These are phyloP conservation scores for Apiospora marii DNA, from an alignment of 2,329 filamentous ascomycete genomes.

Conservation along the genomic window DNA sequence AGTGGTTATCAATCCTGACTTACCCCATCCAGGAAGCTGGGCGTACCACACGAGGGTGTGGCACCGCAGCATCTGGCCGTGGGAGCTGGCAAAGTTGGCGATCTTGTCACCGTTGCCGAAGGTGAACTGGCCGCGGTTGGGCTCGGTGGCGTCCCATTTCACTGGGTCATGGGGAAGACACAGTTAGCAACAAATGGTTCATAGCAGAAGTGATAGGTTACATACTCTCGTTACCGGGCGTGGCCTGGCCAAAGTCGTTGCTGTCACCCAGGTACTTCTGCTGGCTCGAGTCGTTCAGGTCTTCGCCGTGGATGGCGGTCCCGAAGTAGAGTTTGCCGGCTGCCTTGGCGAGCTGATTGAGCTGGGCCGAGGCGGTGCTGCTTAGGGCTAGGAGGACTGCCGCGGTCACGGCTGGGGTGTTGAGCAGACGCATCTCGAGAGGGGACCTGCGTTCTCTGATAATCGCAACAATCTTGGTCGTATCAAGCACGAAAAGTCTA, in stretches of 20 bases:
- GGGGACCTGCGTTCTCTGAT: too few relatives aligned
- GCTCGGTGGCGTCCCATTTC: conserved; percentile 66
- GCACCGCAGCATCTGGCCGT: conserved; percentile 61
- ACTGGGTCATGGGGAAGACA: background rate
- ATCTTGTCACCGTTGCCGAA: conserved; percentile 64
- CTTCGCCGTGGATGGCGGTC: conserved; percentile 63
- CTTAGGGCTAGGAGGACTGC: conserved; percentile 39
- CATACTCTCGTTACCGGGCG: conserved; percentile 63
- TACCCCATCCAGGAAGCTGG: conserved; percentile 58
- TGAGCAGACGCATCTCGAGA: background rate
- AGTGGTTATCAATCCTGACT: background rate
- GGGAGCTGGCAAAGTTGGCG: conserved; percentile 49
- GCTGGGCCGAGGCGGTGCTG: conserved; percentile 42
- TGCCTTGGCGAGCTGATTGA: conserved; percentile 58
- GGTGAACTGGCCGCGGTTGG: conserved; percentile 64
- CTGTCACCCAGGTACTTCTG: conserved; percentile 59
- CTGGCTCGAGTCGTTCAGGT: conserved; percentile 51
- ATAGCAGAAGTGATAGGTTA: background rate
- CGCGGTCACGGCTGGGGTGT: background rate
- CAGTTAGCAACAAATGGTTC: background rate
- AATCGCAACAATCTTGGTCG: background rate
- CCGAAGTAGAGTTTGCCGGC: conserved; percentile 68
- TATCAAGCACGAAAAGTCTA: background rate
- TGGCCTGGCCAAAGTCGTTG: conserved; percentile 68
- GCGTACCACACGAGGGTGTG: conserved; percentile 60